A percentile compares a stretch with the other conserved stretches of the same genome.
These are phyloP conservation scores for Sporothrix schenckii DNA, from an alignment of 2,329 filamentous ascomycete species.

Conservation along the genomic window DNA sequence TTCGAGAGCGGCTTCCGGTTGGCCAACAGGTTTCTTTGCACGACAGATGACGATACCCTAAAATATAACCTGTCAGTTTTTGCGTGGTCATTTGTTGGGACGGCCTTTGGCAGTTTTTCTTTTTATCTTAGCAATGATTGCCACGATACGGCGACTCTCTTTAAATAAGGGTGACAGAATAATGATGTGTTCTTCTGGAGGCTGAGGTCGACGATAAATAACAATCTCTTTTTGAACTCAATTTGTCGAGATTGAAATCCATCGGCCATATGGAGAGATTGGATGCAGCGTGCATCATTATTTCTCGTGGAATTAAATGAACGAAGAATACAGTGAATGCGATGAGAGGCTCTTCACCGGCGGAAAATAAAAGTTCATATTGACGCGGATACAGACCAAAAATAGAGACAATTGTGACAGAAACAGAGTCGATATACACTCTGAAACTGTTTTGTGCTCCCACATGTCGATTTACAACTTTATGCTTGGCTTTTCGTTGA, in stretches of 20 bases:
- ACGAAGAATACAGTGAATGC: not conserved
- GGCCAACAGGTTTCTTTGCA: conserved; percentile 25
- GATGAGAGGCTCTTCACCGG: not conserved
- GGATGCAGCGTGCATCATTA: not conserved
- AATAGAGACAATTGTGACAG: not conserved
- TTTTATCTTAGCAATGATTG: too few relatives aligned
- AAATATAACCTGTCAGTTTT: conserved; percentile 10
- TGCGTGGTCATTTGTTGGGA: not conserved
- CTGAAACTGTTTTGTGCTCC: conserved; percentile 23
- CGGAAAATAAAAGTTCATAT: not conserved
- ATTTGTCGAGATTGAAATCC: not conserved
- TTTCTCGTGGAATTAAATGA: not conserved
- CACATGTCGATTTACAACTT: not conserved
- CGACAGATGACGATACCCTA: conserved; percentile 13
- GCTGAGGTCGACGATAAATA: not conserved
- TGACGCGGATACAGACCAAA: not conserved
- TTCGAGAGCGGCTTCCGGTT: conserved; percentile 25
- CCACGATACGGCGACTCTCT: too few relatives aligned
- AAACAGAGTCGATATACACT: not conserved
- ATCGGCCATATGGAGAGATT: not conserved
- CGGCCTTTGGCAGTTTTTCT: not conserved
- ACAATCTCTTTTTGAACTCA: not conserved
- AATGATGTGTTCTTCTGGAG: not conserved
- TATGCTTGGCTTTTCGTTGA: not conserved
- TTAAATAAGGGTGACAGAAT: too few relatives aligned